Conservation (phyloP, 257 asterid genomes). For the Marsdenia floribunda region DNA sequence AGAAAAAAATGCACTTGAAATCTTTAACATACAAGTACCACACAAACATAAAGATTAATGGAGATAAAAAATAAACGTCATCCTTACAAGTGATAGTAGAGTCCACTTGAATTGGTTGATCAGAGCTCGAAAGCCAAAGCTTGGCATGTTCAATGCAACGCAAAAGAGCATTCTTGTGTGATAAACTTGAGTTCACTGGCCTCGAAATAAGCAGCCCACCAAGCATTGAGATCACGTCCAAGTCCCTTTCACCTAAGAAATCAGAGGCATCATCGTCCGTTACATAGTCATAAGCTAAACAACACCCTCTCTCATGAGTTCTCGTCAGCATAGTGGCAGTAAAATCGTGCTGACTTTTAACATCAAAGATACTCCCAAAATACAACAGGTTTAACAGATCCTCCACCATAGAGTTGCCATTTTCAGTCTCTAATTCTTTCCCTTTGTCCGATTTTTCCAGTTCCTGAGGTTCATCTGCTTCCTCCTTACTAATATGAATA, state of each 20-base stretch:
- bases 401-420: conserved; percentile 21
- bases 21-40: neutral
- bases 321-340: conserved; percentile 48
- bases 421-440: conserved; percentile 15
- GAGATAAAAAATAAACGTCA: neutral
- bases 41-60: neutral
- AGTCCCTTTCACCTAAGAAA: conserved; percentile 61
- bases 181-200: conserved; percentile 51
- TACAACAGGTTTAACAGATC: conserved; percentile 68
- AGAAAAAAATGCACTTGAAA: neutral
- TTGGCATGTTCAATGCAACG: conserved; percentile 70
- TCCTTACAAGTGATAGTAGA: conserved; percentile 60
- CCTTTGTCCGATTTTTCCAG: conserved; percentile 18
- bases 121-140: conserved; percentile 60
- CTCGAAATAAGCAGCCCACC: conserved; percentile 59
- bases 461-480: conserved; percentile 6
- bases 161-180: conserved; percentile 62
- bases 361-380: conserved; percentile 74
- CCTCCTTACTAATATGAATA: neutral
- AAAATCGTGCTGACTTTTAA: conserved; percentile 40
- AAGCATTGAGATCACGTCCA: conserved; percentile 68
- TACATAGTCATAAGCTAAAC: conserved; percentile 79
- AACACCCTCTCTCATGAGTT: conserved; percentile 78
- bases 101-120: conserved; percentile 48
- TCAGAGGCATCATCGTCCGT: conserved; percentile 72